Percentiles rank a stretch among this genome's conserved stretches.
Conservation (phyloP, 2,329 filamentous ascomycete genomes). For the Aspergillus quadricinctus region DNA sequence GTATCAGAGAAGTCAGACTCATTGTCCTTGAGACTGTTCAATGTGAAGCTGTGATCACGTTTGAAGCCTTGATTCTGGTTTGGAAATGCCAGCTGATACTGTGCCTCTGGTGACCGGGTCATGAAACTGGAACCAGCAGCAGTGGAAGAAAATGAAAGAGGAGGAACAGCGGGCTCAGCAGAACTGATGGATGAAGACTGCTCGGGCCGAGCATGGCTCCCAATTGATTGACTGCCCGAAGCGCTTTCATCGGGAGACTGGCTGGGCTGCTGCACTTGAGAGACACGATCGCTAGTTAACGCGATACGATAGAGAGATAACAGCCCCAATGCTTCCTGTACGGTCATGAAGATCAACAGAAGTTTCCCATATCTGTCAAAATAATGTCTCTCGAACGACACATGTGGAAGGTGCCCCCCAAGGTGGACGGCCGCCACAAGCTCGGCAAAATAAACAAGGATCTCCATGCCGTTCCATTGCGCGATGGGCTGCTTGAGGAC, state of each 20-base stretch:
- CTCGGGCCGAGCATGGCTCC: conserved; percentile 8
- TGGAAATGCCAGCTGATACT: conserved; percentile 20
- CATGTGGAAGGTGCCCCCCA: conserved; percentile 31
- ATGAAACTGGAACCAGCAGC: conserved; percentile 24
- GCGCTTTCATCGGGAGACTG: not conserved
- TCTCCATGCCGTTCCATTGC: conserved; percentile 37
- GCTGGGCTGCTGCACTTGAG: conserved; percentile 8
- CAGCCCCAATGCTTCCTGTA: conserved; percentile 34
- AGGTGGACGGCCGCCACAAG: conserved; percentile 36
- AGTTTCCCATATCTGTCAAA: conserved; percentile 38
- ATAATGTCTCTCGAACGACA: conserved; percentile 27
- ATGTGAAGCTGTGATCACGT: conserved; percentile 29
- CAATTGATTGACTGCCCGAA: not conserved
- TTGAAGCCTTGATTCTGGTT: conserved; percentile 14
- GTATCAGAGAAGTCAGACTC: conserved; percentile 29
- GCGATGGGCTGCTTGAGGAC: conserved; percentile 32
- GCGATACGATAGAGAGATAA: conserved; percentile 20
- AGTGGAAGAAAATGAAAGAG: conserved; percentile 29
- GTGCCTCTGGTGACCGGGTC: conserved; percentile 20
- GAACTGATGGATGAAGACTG: conserved; percentile 18
- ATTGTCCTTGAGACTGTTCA: conserved; percentile 27
- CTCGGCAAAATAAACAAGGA: conserved; percentile 35
- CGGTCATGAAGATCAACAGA: conserved; percentile 36
- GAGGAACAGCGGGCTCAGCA: conserved; percentile 18
- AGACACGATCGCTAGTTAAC: not conserved